Evolutionary conservation across 2,329 filamentous ascomycete genomes (phyloP), one percentile per base, ranked within the genome.

Genomic region (Verticillium nubilum): DNA sequence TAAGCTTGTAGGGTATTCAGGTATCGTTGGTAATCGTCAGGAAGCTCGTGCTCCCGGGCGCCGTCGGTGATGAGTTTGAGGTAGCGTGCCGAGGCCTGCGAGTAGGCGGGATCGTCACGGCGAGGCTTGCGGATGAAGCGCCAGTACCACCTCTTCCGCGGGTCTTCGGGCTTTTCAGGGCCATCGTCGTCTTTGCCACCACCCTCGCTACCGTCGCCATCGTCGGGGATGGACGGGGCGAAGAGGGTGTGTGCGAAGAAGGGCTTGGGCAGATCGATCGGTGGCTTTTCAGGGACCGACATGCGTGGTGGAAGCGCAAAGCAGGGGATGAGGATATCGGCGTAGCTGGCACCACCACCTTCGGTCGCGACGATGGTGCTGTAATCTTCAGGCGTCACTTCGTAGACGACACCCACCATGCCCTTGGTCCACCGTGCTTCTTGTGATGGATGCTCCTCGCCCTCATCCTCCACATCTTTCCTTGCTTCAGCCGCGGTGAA

Each of bases 361-460:
- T 99, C 95, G 5, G 93, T 97, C 5, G 88, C 88, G 62, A 98
- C 88, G 66, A 99, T 97, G 61, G 85, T 89, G 6, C 87, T 83
- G 71, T 91, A 99, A 76, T 99, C 95, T 52, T 82, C 74, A 19
- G 82, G 77, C 1, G 92, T 97, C 29, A 98, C 91, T 76, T 98
- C 93, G 76, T 99, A 99, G 4, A 98, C 95, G 17, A 97, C 92
- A 26, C 95, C 95, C 47, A 97, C 85, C 2, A 99, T 82, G 4
- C 91, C 91, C 68, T 92, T 93, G 63, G 86, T 78, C 92, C 92
- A 96, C 31, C 66, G 61, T 7, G 64, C 62, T 17, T 66, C 63
- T 1, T 47, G n/a, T n/a, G 19, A 25, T 12, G 7, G 9, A 23
- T 5, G 15, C 5, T 17, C 33, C 7, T 9, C n/a, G 19, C 27